Evolutionary conservation across 139 green algal genomes (phyloP).

Genomic region (Ettlia oleoabundans): DNA sequence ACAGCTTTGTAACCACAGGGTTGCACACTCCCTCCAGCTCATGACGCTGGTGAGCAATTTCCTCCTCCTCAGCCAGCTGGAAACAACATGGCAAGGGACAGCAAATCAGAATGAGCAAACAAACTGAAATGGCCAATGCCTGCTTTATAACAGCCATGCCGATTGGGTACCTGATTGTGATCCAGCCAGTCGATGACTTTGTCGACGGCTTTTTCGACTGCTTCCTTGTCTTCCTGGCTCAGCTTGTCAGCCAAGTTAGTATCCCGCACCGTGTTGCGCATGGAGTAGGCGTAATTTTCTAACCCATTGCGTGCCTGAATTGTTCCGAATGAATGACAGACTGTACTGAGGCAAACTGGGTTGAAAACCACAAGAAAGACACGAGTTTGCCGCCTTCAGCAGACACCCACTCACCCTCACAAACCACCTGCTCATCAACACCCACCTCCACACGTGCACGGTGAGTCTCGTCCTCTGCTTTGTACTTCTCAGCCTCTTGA

Average conservation of each 20-base stretch:
- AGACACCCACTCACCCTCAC: no score
- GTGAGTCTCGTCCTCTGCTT: constrained; percentile 94
- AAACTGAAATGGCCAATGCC: background rate
- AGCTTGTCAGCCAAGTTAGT: constrained; percentile 80
- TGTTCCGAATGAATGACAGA: no score
- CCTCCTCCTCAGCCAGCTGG: constrained; percentile 73
- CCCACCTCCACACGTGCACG: constrained; percentile 86
- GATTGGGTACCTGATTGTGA: constrained; percentile 73
- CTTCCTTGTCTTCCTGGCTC: constrained; percentile 84
- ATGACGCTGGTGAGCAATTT: constrained; percentile 97
- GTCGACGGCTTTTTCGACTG: constrained; percentile 87
- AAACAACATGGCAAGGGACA: background rate
- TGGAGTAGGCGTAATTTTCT: constrained; percentile 86
- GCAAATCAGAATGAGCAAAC: background rate
- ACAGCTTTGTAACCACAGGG: constrained; percentile 93
- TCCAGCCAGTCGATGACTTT: constrained; percentile 93
- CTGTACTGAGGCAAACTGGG: no score
- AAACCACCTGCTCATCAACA: background rate
- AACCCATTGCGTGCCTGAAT: constrained; percentile 89
- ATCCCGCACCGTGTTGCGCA: constrained; percentile 95
- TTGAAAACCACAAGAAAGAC: no score
- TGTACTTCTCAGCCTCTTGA: constrained; percentile 97
- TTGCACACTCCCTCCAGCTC: constrained; percentile 94
- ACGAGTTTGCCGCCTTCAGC: no score
- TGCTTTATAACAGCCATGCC: background rate